phyloP scores from a whole-genome alignment of 352 stramenopile species.

The Globisporangium uncinulatum region DNA sequence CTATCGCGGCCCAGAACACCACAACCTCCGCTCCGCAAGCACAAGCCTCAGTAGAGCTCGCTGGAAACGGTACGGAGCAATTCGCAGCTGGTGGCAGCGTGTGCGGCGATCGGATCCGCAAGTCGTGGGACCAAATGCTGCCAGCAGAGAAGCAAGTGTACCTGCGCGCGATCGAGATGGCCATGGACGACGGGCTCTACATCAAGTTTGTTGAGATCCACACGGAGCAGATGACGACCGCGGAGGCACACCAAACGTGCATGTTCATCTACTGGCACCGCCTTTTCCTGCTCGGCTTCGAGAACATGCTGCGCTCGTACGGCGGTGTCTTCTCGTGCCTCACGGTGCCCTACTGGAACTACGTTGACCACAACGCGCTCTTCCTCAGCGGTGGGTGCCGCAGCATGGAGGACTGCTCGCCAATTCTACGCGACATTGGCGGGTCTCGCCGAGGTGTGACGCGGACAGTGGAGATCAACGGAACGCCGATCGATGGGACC shows the following conservation, averaged over 20 bases:
- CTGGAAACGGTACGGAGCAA: constrained; percentile 5
- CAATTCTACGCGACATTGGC: constrained; percentile 63
- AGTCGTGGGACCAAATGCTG: constrained; percentile 64
- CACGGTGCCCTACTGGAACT: constrained; percentile 87
- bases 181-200: constrained; percentile 82
- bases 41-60: neutral
- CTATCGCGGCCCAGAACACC: constrained; percentile 5
- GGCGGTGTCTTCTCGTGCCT: constrained; percentile 79
- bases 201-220: constrained; percentile 87
- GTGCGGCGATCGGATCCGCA: constrained; percentile 70
- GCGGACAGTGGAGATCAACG: constrained; percentile 58
- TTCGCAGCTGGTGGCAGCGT: neutral
- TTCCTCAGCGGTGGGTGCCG: constrained; percentile 53
- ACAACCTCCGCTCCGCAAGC: neutral
- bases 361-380: constrained; percentile 71
- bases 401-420: constrained; percentile 72
- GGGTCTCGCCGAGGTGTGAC: constrained; percentile 35
- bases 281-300: constrained; percentile 69
- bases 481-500: constrained; percentile 47
- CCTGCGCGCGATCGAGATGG: constrained; percentile 54
- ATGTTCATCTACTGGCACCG: constrained; percentile 90
- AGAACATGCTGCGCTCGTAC: constrained; percentile 82
- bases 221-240: constrained; percentile 76
- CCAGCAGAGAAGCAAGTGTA: constrained; percentile 67
- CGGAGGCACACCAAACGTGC: constrained; percentile 79